A percentile compares a stretch with the other conserved stretches of the same genome.
phyloP scores from a whole-genome alignment of 2,329 filamentous ascomycete genomes.

The Colletotrichum musicola region DNA sequence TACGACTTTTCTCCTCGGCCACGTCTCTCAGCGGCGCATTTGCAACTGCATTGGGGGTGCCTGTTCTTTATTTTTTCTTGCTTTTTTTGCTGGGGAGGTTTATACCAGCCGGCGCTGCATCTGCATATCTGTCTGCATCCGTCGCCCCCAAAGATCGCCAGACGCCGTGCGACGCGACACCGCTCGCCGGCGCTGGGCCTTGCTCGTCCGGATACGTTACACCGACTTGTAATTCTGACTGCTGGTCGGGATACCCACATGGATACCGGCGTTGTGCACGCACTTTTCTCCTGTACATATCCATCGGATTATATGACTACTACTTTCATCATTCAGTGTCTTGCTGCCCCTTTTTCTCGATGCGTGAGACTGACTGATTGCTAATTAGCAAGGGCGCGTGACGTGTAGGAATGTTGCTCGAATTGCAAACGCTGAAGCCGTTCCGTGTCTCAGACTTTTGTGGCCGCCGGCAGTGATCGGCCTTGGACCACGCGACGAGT shows the following conservation, averaged over 20 bases:
- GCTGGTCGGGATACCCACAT: constrained; percentile 23
- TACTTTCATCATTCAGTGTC: not conserved
- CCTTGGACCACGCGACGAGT: constrained; percentile 5
- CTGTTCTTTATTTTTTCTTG: constrained; percentile 11
- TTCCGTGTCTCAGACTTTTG: constrained; percentile 28
- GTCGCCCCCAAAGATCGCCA: not conserved
- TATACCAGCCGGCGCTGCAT: constrained; percentile 1
- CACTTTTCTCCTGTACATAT: constrained; percentile 36
- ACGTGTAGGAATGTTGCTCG: constrained; percentile 9
- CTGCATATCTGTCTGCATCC: constrained; percentile 10
- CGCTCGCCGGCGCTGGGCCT: constrained; percentile 3
- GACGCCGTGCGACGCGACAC: constrained; percentile 9
- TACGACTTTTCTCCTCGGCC: constrained; percentile 27
- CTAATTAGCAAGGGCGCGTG: not conserved
- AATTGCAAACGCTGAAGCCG: constrained; percentile 18
- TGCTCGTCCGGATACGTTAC: constrained; percentile 32
- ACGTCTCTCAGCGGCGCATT: constrained; percentile 30
- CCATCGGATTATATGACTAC: constrained; percentile 33
- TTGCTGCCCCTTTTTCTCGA: not conserved
- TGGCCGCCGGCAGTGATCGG: constrained; percentile 16
- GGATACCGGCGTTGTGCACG: constrained; percentile 25
- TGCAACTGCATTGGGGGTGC: constrained; percentile 31
- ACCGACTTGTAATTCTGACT: constrained; percentile 34
- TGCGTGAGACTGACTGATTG: not conserved
- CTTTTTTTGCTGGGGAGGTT: constrained; percentile 1